Percentiles rank a stretch among this genome's conserved stretches.
Evolutionary conservation across 1,284 basidiomycete genomes (phyloP).

Genomic region (Cutaneotrichosporon sp.): DNA sequence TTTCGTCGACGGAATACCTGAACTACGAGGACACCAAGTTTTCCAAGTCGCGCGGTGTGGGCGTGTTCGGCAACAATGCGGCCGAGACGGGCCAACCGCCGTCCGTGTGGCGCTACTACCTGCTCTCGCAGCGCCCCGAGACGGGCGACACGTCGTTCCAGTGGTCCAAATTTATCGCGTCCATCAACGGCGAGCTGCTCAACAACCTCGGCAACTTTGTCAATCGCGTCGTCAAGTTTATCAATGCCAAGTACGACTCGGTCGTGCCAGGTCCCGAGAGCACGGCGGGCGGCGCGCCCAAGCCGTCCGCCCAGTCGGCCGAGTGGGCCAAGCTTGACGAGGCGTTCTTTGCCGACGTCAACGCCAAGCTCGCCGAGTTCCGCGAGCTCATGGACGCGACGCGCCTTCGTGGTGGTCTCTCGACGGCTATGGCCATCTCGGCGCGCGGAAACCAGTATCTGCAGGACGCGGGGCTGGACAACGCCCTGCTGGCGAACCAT

Average conservation of each 20-base stretch:
- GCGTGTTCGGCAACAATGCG: constrained; percentile 94
- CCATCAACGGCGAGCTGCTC: constrained; percentile 89
- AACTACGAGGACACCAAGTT: constrained; percentile 99
- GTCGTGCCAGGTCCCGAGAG: constrained; percentile 73
- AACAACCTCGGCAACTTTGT: constrained; percentile 99
- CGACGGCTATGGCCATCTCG: constrained; percentile 84
- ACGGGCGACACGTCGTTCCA: constrained; percentile 93
- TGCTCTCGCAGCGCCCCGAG: constrained; percentile 89
- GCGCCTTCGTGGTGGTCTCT: constrained; percentile 80
- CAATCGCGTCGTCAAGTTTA: constrained; percentile 88
- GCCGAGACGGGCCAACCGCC: constrained; percentile 86
- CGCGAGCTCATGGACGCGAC: constrained; percentile 84
- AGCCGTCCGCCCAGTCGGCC: constrained; percentile 37
- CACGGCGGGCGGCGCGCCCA: constrained; percentile 56
- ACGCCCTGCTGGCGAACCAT: constrained; percentile 74
- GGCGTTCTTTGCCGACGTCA: constrained; percentile 71
- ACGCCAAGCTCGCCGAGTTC: constrained; percentile 73
- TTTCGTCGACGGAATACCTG: constrained; percentile 95
- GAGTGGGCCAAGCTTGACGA: constrained; percentile 59
- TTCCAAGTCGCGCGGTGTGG: constrained; percentile 93
- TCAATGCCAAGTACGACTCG: constrained; percentile 77
- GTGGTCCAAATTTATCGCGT: constrained; percentile 90
- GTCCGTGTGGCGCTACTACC: constrained; percentile 96
- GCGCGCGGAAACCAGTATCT: constrained; percentile 91
- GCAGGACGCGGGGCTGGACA: constrained; percentile 85